phyloP scores from a whole-genome alignment of 2,329 filamentous ascomycete genomes.

The Alternaria sp. region DNA sequence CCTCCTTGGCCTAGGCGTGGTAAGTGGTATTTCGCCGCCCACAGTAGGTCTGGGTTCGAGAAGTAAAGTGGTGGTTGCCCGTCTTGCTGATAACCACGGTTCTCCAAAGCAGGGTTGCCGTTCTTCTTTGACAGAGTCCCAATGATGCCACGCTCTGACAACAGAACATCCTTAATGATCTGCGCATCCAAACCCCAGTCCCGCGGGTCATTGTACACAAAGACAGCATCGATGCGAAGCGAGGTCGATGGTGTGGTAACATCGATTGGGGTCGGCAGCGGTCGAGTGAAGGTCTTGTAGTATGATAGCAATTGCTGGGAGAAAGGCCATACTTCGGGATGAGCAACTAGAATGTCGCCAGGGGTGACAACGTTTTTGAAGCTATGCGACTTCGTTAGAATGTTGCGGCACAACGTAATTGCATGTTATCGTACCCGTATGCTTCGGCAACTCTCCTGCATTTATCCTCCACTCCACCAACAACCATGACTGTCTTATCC shows the following conservation, averaged over 20 bases:
- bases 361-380: slow-evolving; percentile 80
- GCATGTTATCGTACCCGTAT: slow-evolving; percentile 42
- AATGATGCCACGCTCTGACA: slow-evolving; percentile 79
- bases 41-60: slow-evolving; percentile 89
- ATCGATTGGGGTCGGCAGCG: slow-evolving; percentile 64
- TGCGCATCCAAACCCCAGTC: slow-evolving; percentile 95
- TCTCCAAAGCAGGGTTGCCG: slow-evolving; percentile 69
- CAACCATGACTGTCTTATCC: slow-evolving; percentile 61
- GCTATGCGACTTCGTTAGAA: slow-evolving; percentile 20
- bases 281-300: slow-evolving; percentile 67
- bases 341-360: slow-evolving; percentile 78
- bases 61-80: slow-evolving; percentile 85
- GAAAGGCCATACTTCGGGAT: slow-evolving; percentile 86
- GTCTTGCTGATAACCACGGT: slow-evolving; percentile 83
- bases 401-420: not conserved
- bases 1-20: slow-evolving; percentile 91
- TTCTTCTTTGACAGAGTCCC: slow-evolving; percentile 83
- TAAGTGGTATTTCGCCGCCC: slow-evolving; percentile 84
- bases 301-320: slow-evolving; percentile 70
- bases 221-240: slow-evolving; percentile 86
- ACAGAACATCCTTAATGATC: slow-evolving; percentile 81
- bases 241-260: slow-evolving; percentile 58
- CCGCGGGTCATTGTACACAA: slow-evolving; percentile 94
- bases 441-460: slow-evolving; percentile 77
- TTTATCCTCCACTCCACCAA: slow-evolving; percentile 60